Percentiles rank a stretch among this genome's conserved stretches.
Evolutionary conservation across 83 land plant species (phyloP).

Genomic region (Larix sibirica): DNA sequence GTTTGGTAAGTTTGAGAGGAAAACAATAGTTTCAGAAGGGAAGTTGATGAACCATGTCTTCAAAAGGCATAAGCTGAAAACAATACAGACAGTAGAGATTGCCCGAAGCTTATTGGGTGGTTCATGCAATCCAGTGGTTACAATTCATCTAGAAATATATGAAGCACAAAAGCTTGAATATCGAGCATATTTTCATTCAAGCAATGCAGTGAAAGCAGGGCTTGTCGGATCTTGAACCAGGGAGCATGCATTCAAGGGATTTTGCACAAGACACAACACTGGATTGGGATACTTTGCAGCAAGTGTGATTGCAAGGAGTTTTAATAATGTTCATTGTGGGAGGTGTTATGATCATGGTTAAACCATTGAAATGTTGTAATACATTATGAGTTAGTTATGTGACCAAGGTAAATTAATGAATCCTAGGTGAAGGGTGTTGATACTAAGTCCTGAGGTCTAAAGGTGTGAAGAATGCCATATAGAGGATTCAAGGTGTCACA

Average conservation of each 20-base stretch:
- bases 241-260: neutral
- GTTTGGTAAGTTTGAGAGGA: neutral
- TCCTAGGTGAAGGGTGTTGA: too few species aligned
- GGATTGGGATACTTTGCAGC: neutral
- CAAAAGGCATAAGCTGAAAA: neutral
- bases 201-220: neutral
- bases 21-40: neutral
- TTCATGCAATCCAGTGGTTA: neutral
- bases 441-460: neutral
- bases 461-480: neutral
- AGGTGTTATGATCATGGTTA: too few species aligned
- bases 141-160: neutral
- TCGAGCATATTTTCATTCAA: neutral
- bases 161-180: neutral
- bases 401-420: too few species aligned
- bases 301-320: too few species aligned
- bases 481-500: too few species aligned
- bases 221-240: neutral
- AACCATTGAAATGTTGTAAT: too few species aligned
- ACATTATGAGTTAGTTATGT: too few species aligned
- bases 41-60: neutral
- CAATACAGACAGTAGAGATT: neutral
- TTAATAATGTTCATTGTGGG: too few species aligned
- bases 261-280: neutral
- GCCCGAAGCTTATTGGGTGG: neutral